Evolutionary conservation across 148 eudicot genomes (phyloP).

Genomic region (Gaultheria prostrata): DNA sequence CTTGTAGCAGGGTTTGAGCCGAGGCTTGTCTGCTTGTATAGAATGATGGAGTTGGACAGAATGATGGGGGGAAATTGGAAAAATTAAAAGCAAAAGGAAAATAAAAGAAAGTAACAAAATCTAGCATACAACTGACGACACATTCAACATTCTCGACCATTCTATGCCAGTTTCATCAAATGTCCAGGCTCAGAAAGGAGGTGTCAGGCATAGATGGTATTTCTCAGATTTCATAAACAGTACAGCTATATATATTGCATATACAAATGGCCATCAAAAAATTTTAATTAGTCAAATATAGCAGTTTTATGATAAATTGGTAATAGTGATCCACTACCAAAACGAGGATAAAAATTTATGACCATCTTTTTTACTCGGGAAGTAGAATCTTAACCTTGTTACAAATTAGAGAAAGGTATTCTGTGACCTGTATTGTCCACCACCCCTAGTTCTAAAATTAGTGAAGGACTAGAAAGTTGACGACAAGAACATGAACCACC

Average conservation of each 20-base stretch:
- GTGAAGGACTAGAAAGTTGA: not conserved
- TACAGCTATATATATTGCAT: not conserved
- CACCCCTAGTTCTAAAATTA: not conserved
- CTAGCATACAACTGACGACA: not conserved
- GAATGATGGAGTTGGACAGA: not conserved
- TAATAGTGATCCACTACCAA: not conserved
- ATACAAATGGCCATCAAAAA: not conserved
- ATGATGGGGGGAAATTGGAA: not conserved
- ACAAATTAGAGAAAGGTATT: not conserved
- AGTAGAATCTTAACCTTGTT: not conserved
- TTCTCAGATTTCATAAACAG: not conserved
- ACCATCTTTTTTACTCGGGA: not conserved
- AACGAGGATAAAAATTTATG: not conserved
- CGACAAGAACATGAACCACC: not conserved
- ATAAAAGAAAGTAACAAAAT: not conserved
- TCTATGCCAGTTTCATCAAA: not conserved
- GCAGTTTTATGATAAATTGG: not conserved
- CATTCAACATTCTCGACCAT: not conserved
- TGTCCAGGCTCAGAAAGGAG: not conserved
- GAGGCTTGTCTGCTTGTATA: not conserved
- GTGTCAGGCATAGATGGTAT: not conserved
- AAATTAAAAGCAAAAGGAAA: not conserved
- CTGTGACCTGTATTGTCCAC: not conserved
- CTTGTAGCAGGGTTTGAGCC: not conserved
- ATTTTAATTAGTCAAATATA: not conserved